Percentiles rank a stretch among this genome's conserved stretches.
Evolutionary conservation across 2,329 filamentous ascomycete genomes (phyloP).

Genomic region (Akanthomyces muscarius): DNA sequence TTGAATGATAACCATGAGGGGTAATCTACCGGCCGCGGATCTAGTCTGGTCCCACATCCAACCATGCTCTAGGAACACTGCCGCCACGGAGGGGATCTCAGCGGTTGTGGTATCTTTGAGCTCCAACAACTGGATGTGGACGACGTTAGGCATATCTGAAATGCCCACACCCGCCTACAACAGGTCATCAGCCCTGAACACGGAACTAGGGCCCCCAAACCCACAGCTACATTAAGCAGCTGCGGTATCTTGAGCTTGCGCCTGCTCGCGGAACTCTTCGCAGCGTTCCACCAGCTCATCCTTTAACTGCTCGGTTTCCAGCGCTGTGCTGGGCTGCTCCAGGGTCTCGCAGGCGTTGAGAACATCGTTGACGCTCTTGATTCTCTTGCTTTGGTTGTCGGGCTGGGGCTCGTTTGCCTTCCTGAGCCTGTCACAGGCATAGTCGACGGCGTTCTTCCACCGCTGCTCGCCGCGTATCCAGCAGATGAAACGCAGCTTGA

Average conservation of each 20-base stretch:
- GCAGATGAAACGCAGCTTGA: conserved; percentile 6
- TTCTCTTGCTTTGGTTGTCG: not conserved
- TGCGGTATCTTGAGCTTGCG: not conserved
- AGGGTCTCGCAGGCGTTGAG: not conserved
- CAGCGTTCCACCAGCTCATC: not conserved
- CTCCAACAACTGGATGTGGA: no score
- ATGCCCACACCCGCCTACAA: no score
- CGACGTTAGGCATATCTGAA: no score
- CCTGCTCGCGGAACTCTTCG: not conserved
- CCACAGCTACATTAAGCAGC: not conserved
- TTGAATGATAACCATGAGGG: no score
- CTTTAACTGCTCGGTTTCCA: not conserved
- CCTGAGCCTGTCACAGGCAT: not conserved
- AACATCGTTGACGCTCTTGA: not conserved
- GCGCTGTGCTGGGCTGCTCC: not conserved
- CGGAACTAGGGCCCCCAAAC: no score
- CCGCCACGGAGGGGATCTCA: no score
- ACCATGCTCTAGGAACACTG: no score
- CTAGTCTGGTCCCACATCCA: no score
- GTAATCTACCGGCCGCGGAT: no score
- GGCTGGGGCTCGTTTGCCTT: not conserved
- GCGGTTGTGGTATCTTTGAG: no score
- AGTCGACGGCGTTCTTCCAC: not conserved
- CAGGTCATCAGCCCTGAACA: no score
- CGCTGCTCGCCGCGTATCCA: not conserved